Evolutionary conservation across 331 rosid species (phyloP), one percentile per base, ranked within the genome.

Genomic region (Pyracantha coccinea): DNA sequence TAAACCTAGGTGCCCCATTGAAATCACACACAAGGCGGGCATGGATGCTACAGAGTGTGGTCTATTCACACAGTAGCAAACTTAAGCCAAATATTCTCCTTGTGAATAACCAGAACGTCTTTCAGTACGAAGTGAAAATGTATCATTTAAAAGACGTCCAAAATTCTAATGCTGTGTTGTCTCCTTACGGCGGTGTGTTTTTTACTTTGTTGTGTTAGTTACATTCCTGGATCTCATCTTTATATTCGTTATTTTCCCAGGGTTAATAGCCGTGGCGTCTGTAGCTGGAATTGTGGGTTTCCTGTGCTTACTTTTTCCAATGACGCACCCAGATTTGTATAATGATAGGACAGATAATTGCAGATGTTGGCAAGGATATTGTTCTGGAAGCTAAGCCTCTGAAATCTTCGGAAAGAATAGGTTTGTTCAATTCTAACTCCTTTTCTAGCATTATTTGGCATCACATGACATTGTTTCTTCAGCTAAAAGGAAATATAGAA

Each of bases 291-390:
- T 81, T 77, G 66, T 84, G 79, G 91, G 96, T 61, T 92, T 92
- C 90, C 35, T 88, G 70, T 89, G 92, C 91, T 88, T 92, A 77
- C 90, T 92, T 66, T 95, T 80, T 66, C 97, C 99, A 41, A 75
- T 88, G 81, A 90, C 98, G 15, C 75, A 19, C 74, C 93, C 97
- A 6, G 82, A 83, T 67, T 82, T 95, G 86, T 95, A 87, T 74
- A 92, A 88, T 71, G 87, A 89, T 72, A 87, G 85, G 77, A 82
- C 89, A 28, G 80, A 89, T 74, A 81, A 79, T 74, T 92, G 99
- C 87, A 88, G 88, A 73, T 90, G 97, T 79, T 95, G 99, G 97
- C 96, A 92, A 62, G 88, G 91, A 67, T 89, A 81, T 85, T 95
- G 99, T 81, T 86, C 91, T 58, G 90, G 96, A 89, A 73, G 65